Percentiles rank a stretch among this genome's conserved stretches.
Conservation (phyloP, 371 early-diverging fungal species). For the Blakeslea trispora region DNA sequence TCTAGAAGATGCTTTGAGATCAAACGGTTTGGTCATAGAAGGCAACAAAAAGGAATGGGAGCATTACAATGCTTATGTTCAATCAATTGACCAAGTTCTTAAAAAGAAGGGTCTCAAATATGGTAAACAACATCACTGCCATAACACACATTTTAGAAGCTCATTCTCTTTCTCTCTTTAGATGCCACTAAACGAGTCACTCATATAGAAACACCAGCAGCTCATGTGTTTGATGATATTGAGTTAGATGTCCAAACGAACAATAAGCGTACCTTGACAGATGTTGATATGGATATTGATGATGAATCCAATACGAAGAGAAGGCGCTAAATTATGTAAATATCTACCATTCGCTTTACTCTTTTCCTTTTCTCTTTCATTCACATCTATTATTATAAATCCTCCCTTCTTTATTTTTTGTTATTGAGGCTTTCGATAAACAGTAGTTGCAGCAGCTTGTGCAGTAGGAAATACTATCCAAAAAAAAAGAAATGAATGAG, state of each 20-base stretch:
- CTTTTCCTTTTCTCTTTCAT: not conserved
- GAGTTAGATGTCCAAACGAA: slow-evolving; percentile 3
- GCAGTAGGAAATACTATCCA: slow-evolving; percentile 68
- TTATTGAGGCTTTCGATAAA: slow-evolving; percentile 7
- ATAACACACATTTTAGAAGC: not conserved
- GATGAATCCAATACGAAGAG: slow-evolving; percentile 16
- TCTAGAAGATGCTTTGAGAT: slow-evolving; percentile 32
- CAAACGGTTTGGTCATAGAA: slow-evolving; percentile 24
- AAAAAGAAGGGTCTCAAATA: slow-evolving; percentile 51
- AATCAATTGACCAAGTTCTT: slow-evolving; percentile 35
- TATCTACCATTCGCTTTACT: not conserved
- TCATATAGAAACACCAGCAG: slow-evolving; percentile 29
- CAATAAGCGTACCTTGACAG: slow-evolving; percentile 13
- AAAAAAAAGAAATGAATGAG: not conserved
- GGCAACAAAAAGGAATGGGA: slow-evolving; percentile 43
- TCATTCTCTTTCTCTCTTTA: not conserved
- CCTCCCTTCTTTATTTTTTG: not conserved
- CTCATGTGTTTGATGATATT: slow-evolving; percentile 25
- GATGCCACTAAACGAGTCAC: slow-evolving; percentile 26
- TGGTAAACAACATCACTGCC: slow-evolving; percentile 17
- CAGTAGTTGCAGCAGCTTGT: slow-evolving; percentile 63
- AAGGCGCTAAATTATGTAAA: slow-evolving; percentile 17
- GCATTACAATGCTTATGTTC: slow-evolving; percentile 41
- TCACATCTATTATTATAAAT: not conserved
- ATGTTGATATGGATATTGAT: slow-evolving; percentile 28